Percentiles rank a stretch among this genome's conserved stretches.
These are phyloP conservation scores for Diaporthe ilicicola DNA, from an alignment of 2,329 filamentous ascomycete genomes.

Conservation along the genomic window DNA sequence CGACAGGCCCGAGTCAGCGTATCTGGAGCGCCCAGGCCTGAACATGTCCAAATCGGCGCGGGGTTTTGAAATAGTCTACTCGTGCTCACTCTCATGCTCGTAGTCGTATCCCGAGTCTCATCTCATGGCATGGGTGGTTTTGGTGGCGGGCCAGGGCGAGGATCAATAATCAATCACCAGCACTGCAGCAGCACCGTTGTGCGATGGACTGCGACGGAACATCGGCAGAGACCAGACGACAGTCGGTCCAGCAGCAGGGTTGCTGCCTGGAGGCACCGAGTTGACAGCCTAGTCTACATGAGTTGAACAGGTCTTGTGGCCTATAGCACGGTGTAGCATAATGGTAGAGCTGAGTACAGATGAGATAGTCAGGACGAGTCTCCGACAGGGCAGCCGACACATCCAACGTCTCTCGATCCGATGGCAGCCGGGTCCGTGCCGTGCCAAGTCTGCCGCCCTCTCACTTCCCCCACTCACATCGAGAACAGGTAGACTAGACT, in stretches of 20 bases:
- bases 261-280: background rate
- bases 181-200: background rate
- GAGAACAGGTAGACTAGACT: background rate
- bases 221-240: background rate
- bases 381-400: conserved; percentile 2
- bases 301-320: background rate
- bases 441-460: background rate
- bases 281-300: conserved; percentile 5
- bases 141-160: too few species aligned
- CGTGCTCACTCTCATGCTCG: background rate
- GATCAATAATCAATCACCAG: background rate
- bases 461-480: background rate
- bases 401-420: conserved; percentile 10
- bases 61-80: background rate
- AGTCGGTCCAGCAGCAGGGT: conserved; percentile 1
- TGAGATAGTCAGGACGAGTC: background rate
- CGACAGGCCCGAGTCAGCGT: conserved; percentile 15
- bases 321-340: background rate
- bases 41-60: background rate
- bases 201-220: background rate
- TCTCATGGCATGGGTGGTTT: conserved; percentile 1
- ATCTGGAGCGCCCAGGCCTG: background rate
- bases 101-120: background rate
- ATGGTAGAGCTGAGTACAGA: background rate
- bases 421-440: background rate